Evolutionary conservation across 495 filamentous ascomycete species (phyloP), one percentile per base, ranked within the genome.

Genomic region (Penicillium soppii): DNA sequence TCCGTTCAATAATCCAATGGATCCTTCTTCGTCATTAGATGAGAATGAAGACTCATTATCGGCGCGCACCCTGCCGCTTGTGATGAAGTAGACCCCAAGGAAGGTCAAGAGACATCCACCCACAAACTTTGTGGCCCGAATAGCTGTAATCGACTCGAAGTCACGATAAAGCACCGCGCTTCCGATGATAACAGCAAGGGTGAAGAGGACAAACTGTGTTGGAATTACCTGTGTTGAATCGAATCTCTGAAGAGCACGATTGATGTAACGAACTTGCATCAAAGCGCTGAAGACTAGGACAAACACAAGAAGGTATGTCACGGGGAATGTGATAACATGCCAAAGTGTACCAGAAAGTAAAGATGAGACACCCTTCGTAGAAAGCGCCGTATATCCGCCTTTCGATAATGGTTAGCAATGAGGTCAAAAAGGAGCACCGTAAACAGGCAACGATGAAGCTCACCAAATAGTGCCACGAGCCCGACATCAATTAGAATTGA

Each of bases 181-280:
- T 38, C 94, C 94, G 43, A 95, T 80, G 59, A 98, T 97, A 44
- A 98, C 94, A 2, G 86, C 95, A 5, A 98, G 75, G 0, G 94
- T 98, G 66, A 98, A 98, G 32, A 95, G 78, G 21, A 98, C 94
- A 57, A 98, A 98, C 62, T 98, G 94, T 10, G 90, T 90, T 2
- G 94, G 94, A 45, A 98, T 97, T 53, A 98, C 94, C 59, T 96
- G 90, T 0, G 94, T 98, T 0, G 92, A 92, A 67, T 96, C 90
- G 72, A 98, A 98, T 45, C 89, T 85, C 63, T 95, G 91, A 16
- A 98, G 75, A 1, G 94, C 92, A 41, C 91, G 90, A 72, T 98
- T 98, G 54, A 98, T 78, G 65, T 97, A 98, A 53, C 87, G 90
- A 54, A 98, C 90, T 69, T 98, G 94, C 82, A 97, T 88, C 46